Percentiles rank a stretch among this genome's conserved stretches.
These are phyloP conservation scores for Arthrobotrys pseudoclavata DNA, from an alignment of 2,329 filamentous ascomycete species.

Conservation along the genomic window DNA sequence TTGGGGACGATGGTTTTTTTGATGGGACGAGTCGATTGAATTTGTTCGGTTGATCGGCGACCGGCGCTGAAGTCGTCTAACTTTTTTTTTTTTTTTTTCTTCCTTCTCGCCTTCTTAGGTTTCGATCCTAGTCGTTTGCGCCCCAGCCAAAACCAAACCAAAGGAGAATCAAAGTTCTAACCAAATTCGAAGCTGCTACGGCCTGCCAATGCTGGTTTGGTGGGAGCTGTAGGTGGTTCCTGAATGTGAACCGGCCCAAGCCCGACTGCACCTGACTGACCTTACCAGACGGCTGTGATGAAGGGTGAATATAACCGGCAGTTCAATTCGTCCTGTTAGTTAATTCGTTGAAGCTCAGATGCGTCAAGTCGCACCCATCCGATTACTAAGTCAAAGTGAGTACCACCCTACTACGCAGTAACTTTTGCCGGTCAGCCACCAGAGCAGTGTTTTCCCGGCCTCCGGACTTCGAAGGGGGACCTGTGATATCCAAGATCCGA, in stretches of 20 bases:
- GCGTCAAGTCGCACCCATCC: conserved; percentile 49
- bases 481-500: conserved; percentile 2
- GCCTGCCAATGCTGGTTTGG: not conserved
- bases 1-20: conserved; percentile 20
- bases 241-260: conserved; percentile 21
- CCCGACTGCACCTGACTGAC: conserved; percentile 21
- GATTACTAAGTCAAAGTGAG: conserved; percentile 55
- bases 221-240: conserved; percentile 4
- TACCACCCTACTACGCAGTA: not conserved
- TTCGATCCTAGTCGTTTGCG: conserved; percentile 8
- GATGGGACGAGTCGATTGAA: conserved; percentile 35
- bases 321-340: not conserved
- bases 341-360: conserved; percentile 23
- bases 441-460: not conserved
- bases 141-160: conserved; percentile 15
- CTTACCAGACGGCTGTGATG: not conserved
- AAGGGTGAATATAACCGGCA: not conserved
- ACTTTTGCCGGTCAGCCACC: not conserved
- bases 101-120: conserved; percentile 22
- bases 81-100: conserved; percentile 44
- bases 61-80: conserved; percentile 52
- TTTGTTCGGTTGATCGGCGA: conserved; percentile 55
- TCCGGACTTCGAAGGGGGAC: conserved; percentile 13
- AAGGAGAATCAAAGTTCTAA: not conserved
- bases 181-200: not conserved